Percentiles rank a stretch among this genome's conserved stretches.
Evolutionary conservation across 345 rosid genomes (phyloP).

Genomic region (Citrus medica): DNA sequence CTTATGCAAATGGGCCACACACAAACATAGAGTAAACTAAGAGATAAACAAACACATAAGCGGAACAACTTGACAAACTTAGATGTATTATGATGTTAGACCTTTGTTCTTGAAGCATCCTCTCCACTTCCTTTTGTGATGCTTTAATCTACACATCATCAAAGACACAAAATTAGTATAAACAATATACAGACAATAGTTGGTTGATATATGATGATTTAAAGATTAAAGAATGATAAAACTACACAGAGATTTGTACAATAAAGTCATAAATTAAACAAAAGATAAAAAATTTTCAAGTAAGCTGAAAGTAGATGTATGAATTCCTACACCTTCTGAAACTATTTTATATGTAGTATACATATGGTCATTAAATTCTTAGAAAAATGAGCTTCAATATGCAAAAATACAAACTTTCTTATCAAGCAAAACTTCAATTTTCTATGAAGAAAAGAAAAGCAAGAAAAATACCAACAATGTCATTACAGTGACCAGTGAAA

Average conservation of each 20-base stretch:
- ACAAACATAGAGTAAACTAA: not conserved
- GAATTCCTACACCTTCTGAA: not conserved
- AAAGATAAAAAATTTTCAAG: not conserved
- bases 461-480: not conserved
- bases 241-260: not conserved
- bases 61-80: not conserved
- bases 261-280: not conserved
- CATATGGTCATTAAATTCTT: not conserved
- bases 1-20: not conserved
- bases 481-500: not conserved
- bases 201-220: not conserved
- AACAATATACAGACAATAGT: not conserved
- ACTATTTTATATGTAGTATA: not conserved
- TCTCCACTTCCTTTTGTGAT: conserved; percentile 70
- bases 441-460: too few relatives aligned
- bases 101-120: conserved; percentile 80
- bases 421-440: not conserved
- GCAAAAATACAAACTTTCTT: not conserved
- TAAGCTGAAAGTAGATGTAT: not conserved
- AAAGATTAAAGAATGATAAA: not conserved
- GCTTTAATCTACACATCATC: conserved; percentile 56
- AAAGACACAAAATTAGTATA: not conserved
- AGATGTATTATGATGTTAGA: conserved; percentile 8
- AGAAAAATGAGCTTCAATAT: not conserved
- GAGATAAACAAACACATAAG: not conserved